Evolutionary conservation across 2,329 filamentous ascomycete species (phyloP), one percentile per base, ranked within the genome.

Genomic region (Periconia digitata): DNA sequence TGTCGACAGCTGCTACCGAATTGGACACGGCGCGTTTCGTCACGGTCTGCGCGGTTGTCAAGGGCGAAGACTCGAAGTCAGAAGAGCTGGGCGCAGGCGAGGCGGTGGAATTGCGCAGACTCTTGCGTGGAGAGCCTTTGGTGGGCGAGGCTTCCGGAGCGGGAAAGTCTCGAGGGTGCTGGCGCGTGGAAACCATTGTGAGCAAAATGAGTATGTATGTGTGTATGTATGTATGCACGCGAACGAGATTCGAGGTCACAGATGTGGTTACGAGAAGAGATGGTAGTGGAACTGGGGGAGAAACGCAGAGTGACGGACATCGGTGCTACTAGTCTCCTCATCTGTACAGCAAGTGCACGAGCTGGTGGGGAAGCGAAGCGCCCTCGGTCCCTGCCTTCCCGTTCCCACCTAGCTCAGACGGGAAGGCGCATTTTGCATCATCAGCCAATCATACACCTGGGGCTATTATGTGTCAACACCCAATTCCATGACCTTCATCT

Each of bases 131-230:
- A 22, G 62, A 61, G 42, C 34, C 16, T 50, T 72, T 72, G 32
- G 62, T 67, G 21, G 70, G 69, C 8, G 71, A 73, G 10, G 63
- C 45, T 18, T 70, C 67, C 6, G 59, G 54, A 13, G 66, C 52
- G 17, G 70, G 67, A 54, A 73, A 73, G 32, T 69, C 62, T 6
- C 52, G 49, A 0, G 71, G 69, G 44, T 72, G 69, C 40, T 62
- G 60, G 54, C 71, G 71, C 35, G 71, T 74, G 18, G 71, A 67
- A 20, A 74, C 71, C 71, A 74, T 74, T 17, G 4, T 55, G 20
- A 34, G 40, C 8, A 44, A 27, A 15, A 8, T 8, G 23, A 29
- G 42, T 27, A 15, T 16, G 27, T 15, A 12, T 36, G 29, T 23
- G 34, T 24, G 20, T 42, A 45, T 35, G 13, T 5, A 12, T 12